Percentiles rank a stretch among this genome's conserved stretches.
phyloP scores from a whole-genome alignment of 2,329 filamentous ascomycete genomes.

The Pseudonectria buxi region DNA sequence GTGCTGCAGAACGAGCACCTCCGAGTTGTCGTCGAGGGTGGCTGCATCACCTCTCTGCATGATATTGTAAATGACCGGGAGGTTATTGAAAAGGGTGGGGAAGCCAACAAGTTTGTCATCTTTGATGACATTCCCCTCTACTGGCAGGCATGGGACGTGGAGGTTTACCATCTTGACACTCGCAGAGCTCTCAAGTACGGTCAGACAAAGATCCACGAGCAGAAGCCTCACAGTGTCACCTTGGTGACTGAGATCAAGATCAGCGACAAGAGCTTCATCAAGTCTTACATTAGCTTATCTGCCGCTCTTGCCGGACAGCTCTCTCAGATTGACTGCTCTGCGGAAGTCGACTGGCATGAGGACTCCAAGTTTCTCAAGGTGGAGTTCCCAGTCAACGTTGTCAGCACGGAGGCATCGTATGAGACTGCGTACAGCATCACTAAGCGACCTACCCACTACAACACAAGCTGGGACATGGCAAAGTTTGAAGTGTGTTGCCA shows the following conservation, averaged over 20 bases:
- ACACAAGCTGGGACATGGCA: slow-evolving; percentile 95
- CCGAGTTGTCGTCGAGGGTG: slow-evolving; percentile 63
- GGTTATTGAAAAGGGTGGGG: slow-evolving; percentile 63
- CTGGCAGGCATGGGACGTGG: slow-evolving; percentile 98
- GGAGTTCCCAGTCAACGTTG: slow-evolving; percentile 89
- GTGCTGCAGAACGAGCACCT: slow-evolving; percentile 74
- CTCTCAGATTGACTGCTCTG: slow-evolving; percentile 69
- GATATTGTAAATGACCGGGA: slow-evolving; percentile 70
- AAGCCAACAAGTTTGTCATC: slow-evolving; percentile 86
- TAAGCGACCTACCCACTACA: slow-evolving; percentile 90
- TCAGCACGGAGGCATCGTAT: slow-evolving; percentile 88
- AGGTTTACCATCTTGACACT: slow-evolving; percentile 89
- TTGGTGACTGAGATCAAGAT: slow-evolving; percentile 81
- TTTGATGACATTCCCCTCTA: slow-evolving; percentile 97
- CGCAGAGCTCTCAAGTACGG: slow-evolving; percentile 66
- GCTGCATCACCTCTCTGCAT: slow-evolving; percentile 76
- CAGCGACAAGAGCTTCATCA: slow-evolving; percentile 78
- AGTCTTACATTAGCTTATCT: slow-evolving; percentile 74
- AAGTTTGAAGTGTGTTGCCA: slow-evolving; percentile 97
- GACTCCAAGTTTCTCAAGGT: slow-evolving; percentile 98
- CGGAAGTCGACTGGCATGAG: slow-evolving; percentile 94
- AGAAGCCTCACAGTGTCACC: slow-evolving; percentile 68
- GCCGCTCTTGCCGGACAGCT: slow-evolving; percentile 53
- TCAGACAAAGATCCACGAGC: slow-evolving; percentile 64
- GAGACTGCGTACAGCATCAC: slow-evolving; percentile 92